Evolutionary conservation across 164 flowering plant genomes (phyloP), one percentile per base, ranked within the genome.

Genomic region (Piper longum): DNA sequence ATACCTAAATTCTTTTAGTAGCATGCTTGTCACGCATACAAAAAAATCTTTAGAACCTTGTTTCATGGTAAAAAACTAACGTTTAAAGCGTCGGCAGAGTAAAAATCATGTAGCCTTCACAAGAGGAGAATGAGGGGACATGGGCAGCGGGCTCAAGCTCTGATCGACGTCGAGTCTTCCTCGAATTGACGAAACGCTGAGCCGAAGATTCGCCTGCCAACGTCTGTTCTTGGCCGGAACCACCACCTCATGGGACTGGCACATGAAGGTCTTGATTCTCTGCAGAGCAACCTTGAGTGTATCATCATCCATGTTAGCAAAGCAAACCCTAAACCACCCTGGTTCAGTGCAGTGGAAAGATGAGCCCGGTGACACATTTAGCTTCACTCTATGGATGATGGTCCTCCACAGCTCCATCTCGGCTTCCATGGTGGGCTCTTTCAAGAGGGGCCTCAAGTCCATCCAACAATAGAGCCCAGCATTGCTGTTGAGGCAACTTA

Each of bases 311-410:
- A 69, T 69, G 63, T 69, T 69, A 4, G 71, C 71, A 52, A 69
- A 59, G 71, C 66, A 69, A 19, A 69, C 67, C 62, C 71, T 48
- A 61, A 88, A 88, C 99, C 99, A 92, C 7, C 98, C 98, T 0
- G 96, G 85, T 60, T 90, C 91, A 0, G 82, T 57, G 77, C 96
- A 90, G 55, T 86, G 96, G 60, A 85, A 92, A 4, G 96, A 85
- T 0, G 81, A 79, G 1, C 97, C 98, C 0, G 98, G 97, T 3
- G 98, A 92, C 0, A 92, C 86, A 57, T 92, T 92, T 12, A 92
- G 84, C 82, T 88, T 90, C 1, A 86, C 89, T 1, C 86, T 80
- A n/a, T 82, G 18, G 40, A 92, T 71, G 4, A 92, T 84, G 45
- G 77, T 70, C 3, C 75, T 63, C 97, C 96, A 90, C 6, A 93